Conservation (phyloP, 306 rosid genomes). For the Quercus glauca region DNA sequence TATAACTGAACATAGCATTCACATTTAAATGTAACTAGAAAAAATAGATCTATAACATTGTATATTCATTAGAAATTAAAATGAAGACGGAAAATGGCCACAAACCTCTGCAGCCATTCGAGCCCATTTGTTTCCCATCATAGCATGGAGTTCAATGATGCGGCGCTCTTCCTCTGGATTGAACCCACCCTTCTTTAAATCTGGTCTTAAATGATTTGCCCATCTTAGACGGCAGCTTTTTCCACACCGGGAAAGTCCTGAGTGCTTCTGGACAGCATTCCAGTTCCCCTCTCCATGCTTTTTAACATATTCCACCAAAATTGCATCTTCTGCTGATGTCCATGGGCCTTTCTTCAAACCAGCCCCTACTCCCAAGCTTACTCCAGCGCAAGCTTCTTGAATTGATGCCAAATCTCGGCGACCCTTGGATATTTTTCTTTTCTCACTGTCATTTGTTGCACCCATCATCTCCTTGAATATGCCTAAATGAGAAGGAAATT, state of each 20-base stretch:
- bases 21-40: conserved; percentile 1
- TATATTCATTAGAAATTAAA: background rate
- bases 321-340: conserved; percentile 65
- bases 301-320: conserved; percentile 52
- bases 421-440: conserved; percentile 26
- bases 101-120: conserved; percentile 55
- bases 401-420: conserved; percentile 26
- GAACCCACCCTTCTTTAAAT: conserved; percentile 58
- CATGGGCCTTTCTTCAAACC: conserved; percentile 79
- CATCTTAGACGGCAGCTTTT: conserved; percentile 83
- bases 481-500: conserved; percentile 6
- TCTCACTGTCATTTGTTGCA: conserved; percentile 36
- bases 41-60: background rate
- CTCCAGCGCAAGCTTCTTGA: conserved; percentile 41
- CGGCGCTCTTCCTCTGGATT: conserved; percentile 39
- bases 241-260: conserved; percentile 72
- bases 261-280: conserved; percentile 59
- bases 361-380: conserved; percentile 31
- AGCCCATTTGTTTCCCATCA: conserved; percentile 76
- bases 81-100: background rate
- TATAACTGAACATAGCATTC: background rate
- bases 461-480: conserved; percentile 40
- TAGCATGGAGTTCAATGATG: conserved; percentile 51
- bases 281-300: conserved; percentile 72
- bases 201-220: conserved; percentile 71